Conservation (phyloP, 1,284 basidiomycete species). For the Apiotrichum mycotoxinovorans region DNA sequence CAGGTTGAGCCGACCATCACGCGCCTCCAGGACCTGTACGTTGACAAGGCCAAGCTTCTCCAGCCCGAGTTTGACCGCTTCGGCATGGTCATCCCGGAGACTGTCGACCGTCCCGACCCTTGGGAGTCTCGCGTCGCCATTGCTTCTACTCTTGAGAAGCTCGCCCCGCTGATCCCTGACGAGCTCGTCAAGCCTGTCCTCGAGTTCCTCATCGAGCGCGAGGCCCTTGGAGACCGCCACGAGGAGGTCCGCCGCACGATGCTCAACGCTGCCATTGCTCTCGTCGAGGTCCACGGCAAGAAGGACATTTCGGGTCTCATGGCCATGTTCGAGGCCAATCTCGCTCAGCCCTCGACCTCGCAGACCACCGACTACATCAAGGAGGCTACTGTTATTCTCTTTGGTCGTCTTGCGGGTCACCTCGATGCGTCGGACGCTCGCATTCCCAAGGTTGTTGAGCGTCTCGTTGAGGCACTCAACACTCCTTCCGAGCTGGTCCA, state of each 20-base stretch:
- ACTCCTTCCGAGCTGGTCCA: conserved; percentile 97
- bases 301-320: conserved; percentile 72
- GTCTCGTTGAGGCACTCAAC: conserved; percentile 85
- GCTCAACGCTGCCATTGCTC: conserved; percentile 75
- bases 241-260: conserved; percentile 79
- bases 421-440: conserved; percentile 71
- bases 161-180: conserved; percentile 67
- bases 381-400: conserved; percentile 90
- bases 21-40: conserved; percentile 68
- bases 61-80: conserved; percentile 87
- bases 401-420: conserved; percentile 89
- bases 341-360: conserved; percentile 62
- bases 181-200: conserved; percentile 75
- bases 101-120: conserved; percentile 85
- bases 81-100: conserved; percentile 89
- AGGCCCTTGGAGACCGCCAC: conserved; percentile 83
- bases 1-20: conserved; percentile 57
- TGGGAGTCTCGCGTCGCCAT: conserved; percentile 81
- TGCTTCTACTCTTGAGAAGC: conserved; percentile 64
- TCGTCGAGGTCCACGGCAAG: conserved; percentile 81
- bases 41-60: conserved; percentile 81
- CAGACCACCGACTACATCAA: conserved; percentile 83
- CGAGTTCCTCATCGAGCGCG: conserved; percentile 76
- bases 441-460: conserved; percentile 77
- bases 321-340: conserved; percentile 75